Evolutionary conservation across 371 early-diverging fungal genomes (phyloP).

Genomic region (Mucor mucedo): DNA sequence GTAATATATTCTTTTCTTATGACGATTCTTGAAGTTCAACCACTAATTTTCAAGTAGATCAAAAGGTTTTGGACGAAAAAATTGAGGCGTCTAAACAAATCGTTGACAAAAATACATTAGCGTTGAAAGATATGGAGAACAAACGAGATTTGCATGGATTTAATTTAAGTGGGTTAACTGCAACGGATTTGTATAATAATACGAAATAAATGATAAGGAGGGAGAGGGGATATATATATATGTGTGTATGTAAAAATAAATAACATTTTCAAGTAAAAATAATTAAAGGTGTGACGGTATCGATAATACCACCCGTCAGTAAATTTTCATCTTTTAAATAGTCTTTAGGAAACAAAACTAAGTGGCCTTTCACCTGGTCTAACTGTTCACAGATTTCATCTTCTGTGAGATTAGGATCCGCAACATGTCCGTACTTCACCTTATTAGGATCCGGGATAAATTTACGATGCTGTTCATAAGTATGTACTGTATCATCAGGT

Average conservation of each 20-base stretch:
- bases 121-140: conserved; percentile 56
- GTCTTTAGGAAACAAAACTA: conserved; percentile 78
- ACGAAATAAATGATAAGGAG: background rate
- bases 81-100: conserved; percentile 44
- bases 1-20: conserved; percentile 21
- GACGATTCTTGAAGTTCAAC: no score
- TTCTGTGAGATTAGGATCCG: conserved; percentile 44
- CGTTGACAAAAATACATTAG: conserved; percentile 51
- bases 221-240: background rate
- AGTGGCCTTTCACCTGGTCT: conserved; percentile 59
- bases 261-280: conserved; percentile 54
- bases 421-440: conserved; percentile 62
- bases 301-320: conserved; percentile 58
- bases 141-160: conserved; percentile 51
- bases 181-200: conserved; percentile 45
- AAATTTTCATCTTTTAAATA: conserved; percentile 78
- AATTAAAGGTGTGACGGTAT: conserved; percentile 60
- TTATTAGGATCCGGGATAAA: conserved; percentile 59
- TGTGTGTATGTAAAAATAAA: background rate
- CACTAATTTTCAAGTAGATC: conserved; percentile 31
- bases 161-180: conserved; percentile 42
- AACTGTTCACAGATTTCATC: conserved; percentile 49
- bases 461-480: conserved; percentile 61
- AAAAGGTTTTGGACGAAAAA: conserved; percentile 46
- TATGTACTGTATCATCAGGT: conserved; percentile 80